phyloP scores from a whole-genome alignment of 1,284 basidiomycete genomes.

The Dichomitus squalens region DNA sequence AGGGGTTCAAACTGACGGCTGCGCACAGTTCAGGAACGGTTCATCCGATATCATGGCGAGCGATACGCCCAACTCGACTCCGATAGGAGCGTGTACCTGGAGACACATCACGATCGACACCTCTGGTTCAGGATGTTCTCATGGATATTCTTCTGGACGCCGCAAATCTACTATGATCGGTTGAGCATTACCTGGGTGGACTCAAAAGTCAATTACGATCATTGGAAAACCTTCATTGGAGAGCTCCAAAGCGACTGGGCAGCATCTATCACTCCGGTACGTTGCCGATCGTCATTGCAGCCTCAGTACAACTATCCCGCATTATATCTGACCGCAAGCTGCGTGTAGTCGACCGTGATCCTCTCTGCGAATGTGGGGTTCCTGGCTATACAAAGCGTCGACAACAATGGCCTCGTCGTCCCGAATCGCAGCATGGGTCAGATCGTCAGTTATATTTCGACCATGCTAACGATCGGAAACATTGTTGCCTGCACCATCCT shows the following conservation, averaged over 20 bases:
- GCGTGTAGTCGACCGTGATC: constrained; percentile 40
- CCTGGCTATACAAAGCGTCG: constrained; percentile 40
- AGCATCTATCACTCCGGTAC: constrained; percentile 31
- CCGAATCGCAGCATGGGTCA: constrained; percentile 24
- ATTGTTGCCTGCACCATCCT: constrained; percentile 30
- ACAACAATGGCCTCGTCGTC: constrained; percentile 5
- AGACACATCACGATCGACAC: constrained; percentile 1
- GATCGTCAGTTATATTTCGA: constrained; percentile 32
- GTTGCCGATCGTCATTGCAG: neutral
- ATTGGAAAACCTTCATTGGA: constrained; percentile 28
- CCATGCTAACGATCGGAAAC: constrained; percentile 28
- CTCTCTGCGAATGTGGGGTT: constrained; percentile 45
- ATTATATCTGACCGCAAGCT: neutral
- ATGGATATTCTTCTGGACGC: constrained; percentile 27
- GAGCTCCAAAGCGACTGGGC: constrained; percentile 31
- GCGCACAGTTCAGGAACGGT: constrained; percentile 5
- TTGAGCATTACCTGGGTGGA: constrained; percentile 31
- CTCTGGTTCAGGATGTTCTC: constrained; percentile 23
- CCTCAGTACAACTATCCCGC: too few relatives aligned
- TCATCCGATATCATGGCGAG: constrained; percentile 27
- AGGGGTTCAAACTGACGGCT: too few relatives aligned
- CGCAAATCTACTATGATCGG: constrained; percentile 24
- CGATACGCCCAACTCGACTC: constrained; percentile 25
- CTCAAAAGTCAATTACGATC: constrained; percentile 24
- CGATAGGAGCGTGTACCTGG: neutral